These are phyloP conservation scores for sweet orange (Citrus sinensis) DNA, from an alignment of 345 rosid species.

Conservation along the genomic window DNA sequence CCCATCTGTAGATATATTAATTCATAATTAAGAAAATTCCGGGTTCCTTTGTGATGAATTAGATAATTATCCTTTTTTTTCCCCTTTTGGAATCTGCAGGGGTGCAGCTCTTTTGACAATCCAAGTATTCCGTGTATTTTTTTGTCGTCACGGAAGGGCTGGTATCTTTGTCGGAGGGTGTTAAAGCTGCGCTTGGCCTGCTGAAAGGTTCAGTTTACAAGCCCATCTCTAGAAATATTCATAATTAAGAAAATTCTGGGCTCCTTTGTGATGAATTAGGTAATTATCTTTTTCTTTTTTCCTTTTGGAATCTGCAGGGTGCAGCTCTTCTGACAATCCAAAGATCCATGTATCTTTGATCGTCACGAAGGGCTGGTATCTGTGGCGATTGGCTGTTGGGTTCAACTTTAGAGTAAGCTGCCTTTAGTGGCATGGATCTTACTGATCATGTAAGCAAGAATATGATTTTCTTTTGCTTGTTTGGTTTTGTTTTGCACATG, in stretches of 20 bases:
- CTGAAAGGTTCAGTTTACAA: conserved; percentile 53
- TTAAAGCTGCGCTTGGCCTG: conserved; percentile 24
- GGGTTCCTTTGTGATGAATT: no score
- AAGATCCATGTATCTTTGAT: conserved; percentile 72
- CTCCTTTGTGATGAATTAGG: neutral
- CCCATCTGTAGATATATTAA: no score
- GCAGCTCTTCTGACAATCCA: conserved; percentile 84
- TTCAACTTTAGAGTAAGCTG: conserved; percentile 80
- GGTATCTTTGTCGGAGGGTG: conserved; percentile 27
- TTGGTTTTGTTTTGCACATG: no score
- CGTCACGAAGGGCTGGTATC: conserved; percentile 34
- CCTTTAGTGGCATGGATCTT: conserved; percentile 76
- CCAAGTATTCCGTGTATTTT: no score
- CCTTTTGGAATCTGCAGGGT: conserved; percentile 40
- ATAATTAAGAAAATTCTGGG: no score
- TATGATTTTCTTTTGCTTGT: neutral
- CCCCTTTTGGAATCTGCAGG: no score
- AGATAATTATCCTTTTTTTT: no score
- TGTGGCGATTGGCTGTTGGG: conserved; percentile 86
- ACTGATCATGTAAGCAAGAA: conserved; percentile 60
- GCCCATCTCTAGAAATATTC: conserved; percentile 18
- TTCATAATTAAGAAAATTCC: no score
- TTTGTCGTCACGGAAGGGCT: no score
- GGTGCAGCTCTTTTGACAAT: no score
- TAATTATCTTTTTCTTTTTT: neutral